Evolutionary conservation across 2,329 filamentous ascomycete genomes (phyloP), one percentile per base, ranked within the genome.

Genomic region (Xylaria sp.): DNA sequence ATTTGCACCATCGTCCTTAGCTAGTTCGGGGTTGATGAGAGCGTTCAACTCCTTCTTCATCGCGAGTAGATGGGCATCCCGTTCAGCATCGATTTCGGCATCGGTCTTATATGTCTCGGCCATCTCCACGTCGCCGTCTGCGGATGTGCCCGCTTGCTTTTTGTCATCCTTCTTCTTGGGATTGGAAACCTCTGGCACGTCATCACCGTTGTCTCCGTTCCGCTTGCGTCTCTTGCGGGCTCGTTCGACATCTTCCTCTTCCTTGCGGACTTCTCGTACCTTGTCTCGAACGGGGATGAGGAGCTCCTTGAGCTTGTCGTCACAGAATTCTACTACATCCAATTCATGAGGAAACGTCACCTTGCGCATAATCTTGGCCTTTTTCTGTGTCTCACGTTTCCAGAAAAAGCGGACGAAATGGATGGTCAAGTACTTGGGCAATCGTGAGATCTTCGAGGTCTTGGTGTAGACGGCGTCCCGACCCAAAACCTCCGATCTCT

Each of bases 341-440:
- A 99, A 85, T 81, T 99, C 96, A 60, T 93, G 90, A 7, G 95
- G 95, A 79, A 99, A 99, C 0, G 94, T 95, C 66, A 99, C 96
- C 83, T 98, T 99, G 79, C 94, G 93, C 93, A 99, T 95, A 76
- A 99, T 99, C 87, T 99, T 99, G 74, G 95, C 94, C 86, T 99
- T 99, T 85, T 98, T 98, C 81, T 97, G 92, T 3, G 93, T 94
- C 74, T 97, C 94, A 56, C 92, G 90, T 79, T 97, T 95, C 96
- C 96, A 99, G 84, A 95, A 98, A 84, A 99, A 99, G 72, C 96
- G 93, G 66, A 99, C 93, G 80, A 99, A 97, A 81, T 99, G 96
- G 3, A 99, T 93, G 0, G 96, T 96, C 54, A 99, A 87, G 79
- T 99, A 98, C 81, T 97, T 97, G 20, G 96, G 96, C 58, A 98